Evolutionary conservation across 129 eudicot genomes (phyloP).

Genomic region (Escallonia rubra): DNA sequence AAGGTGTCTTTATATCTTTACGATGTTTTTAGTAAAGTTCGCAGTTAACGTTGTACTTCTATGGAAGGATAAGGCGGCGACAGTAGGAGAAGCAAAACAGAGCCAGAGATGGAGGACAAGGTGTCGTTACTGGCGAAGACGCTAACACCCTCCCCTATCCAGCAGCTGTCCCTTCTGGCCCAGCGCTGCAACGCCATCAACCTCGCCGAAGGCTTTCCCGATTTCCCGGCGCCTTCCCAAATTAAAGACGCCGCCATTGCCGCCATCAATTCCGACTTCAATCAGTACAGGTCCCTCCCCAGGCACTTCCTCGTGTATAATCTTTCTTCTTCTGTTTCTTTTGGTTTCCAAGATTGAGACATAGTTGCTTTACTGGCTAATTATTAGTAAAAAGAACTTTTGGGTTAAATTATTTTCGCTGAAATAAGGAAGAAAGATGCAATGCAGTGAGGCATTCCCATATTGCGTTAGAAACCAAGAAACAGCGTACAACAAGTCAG

Average conservation of each 20-base stretch:
- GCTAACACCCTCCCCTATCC: slow-evolving; percentile 72
- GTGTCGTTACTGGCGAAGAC: slow-evolving; percentile 66
- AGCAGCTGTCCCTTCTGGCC: slow-evolving; percentile 68
- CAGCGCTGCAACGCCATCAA: slow-evolving; percentile 73
- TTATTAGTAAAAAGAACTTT: too few species aligned
- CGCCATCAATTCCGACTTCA: slow-evolving; percentile 83
- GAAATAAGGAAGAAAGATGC: too few species aligned
- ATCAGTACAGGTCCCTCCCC: slow-evolving; percentile 74
- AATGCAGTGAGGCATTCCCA: too few species aligned
- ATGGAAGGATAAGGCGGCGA: not conserved
- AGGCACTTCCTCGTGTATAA: not conserved
- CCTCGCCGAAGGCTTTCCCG: slow-evolving; percentile 99
- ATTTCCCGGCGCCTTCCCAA: slow-evolving; percentile 76
- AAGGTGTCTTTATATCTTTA: too few species aligned
- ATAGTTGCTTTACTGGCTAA: too few species aligned
- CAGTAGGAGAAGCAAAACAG: not conserved
- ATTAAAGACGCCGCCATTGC: slow-evolving; percentile 85
- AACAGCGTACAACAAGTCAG: too few species aligned
- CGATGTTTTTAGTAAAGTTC: too few species aligned
- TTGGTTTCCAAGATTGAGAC: too few species aligned
- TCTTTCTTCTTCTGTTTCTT: too few species aligned
- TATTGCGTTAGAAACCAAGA: too few species aligned
- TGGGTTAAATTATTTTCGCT: too few species aligned
- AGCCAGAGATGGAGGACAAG: slow-evolving; percentile 50
- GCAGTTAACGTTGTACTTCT: too few species aligned